Conservation (phyloP, 345 rosid species). For the Heritiera littoralis region DNA sequence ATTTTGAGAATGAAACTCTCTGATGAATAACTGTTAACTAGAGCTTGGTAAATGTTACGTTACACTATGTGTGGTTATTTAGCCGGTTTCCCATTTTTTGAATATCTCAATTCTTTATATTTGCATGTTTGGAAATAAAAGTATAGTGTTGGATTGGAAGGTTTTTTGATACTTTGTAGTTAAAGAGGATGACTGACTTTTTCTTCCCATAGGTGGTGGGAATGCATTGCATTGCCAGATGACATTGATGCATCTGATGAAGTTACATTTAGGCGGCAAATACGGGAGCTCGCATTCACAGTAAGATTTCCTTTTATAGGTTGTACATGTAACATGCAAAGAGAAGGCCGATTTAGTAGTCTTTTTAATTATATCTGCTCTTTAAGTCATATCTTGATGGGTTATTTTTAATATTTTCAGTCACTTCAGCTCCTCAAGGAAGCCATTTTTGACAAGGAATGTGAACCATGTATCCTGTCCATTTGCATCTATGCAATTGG, state of each 20-base stretch:
- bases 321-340: neutral
- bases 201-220: conserved; percentile 83
- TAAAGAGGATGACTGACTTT: neutral
- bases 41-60: neutral
- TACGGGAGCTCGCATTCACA: conserved; percentile 68
- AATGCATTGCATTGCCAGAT: conserved; percentile 74
- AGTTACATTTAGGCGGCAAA: conserved; percentile 68
- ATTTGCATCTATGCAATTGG: conserved; percentile 12
- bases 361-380: conserved; percentile 1
- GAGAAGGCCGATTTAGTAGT: neutral
- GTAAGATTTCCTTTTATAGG: conserved; percentile 40
- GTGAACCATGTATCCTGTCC: conserved; percentile 79
- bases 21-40: neutral
- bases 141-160: neutral
- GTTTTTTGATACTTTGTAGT: conserved; percentile 11
- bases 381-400: conserved; percentile 19
- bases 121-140: neutral
- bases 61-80: neutral
- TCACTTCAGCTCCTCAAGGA: conserved; percentile 79
- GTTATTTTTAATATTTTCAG: conserved; percentile 39
- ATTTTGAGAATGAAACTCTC: neutral
- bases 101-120: neutral
- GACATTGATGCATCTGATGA: conserved; percentile 76
- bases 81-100: neutral
- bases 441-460: conserved; percentile 75